These are phyloP conservation scores for Chloranthus sessilifolius DNA, from an alignment of 164 flowering plant genomes.

Conservation along the genomic window DNA sequence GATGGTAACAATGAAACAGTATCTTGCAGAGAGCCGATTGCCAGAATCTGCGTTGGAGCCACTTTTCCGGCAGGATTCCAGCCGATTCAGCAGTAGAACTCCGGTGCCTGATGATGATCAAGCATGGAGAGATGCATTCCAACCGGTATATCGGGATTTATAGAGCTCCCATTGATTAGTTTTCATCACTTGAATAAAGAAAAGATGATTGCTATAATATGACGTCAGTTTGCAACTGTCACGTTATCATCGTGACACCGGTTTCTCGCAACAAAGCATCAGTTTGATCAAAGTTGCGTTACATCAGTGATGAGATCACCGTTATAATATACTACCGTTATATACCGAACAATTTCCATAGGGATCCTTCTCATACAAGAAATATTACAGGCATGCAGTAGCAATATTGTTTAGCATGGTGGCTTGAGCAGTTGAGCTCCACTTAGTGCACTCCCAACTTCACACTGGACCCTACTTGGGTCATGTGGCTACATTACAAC, in stretches of 20 bases:
- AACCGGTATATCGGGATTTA: slow-evolving; percentile 55
- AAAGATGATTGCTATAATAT: not conserved
- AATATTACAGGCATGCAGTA: not conserved
- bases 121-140: slow-evolving; percentile 90
- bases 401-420: not conserved
- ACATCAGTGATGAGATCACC: not conserved
- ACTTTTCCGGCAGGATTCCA: slow-evolving; percentile 40
- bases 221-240: too few species aligned
- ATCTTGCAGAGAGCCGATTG: slow-evolving; percentile 79
- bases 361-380: not conserved
- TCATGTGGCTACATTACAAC: not conserved
- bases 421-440: not conserved
- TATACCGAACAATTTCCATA: not conserved
- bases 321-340: not conserved
- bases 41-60: slow-evolving; percentile 82
- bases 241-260: too few species aligned
- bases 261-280: too few species aligned
- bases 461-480: slow-evolving; percentile 1
- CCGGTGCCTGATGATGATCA: slow-evolving; percentile 55
- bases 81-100: slow-evolving; percentile 13
- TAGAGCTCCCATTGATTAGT: too few species aligned
- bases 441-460: too few species aligned
- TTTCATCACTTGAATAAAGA: not conserved
- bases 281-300: too few species aligned
- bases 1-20: slow-evolving; percentile 86